A percentile compares a stretch with the other conserved stretches of the same genome.
Evolutionary conservation across 495 filamentous ascomycete species (phyloP).

Genomic region (Daldinia concentrica): DNA sequence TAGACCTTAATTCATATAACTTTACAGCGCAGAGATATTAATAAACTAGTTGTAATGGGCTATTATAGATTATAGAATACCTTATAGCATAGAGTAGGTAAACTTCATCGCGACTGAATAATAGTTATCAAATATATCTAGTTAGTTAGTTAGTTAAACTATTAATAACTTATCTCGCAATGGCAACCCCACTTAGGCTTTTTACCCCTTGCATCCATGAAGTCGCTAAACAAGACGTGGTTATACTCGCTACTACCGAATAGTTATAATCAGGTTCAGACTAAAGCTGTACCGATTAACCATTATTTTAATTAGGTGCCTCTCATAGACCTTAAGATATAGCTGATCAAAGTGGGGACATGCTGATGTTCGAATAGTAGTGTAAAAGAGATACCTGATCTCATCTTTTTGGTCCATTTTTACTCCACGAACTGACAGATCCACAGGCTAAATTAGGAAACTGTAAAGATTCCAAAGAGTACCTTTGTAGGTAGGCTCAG

Average conservation of each 20-base stretch:
- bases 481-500: background rate
- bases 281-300: background rate
- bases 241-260: background rate
- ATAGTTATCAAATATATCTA: background rate
- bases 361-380: background rate
- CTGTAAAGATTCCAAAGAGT: slow-evolving; percentile 19
- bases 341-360: background rate
- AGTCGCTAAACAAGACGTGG: background rate
- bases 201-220: background rate
- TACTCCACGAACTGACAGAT: slow-evolving; percentile 21
- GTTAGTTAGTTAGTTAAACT: too few relatives aligned
- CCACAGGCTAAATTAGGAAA: slow-evolving; percentile 18
- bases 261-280: background rate
- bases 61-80: too few relatives aligned
- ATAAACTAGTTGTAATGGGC: too few relatives aligned
- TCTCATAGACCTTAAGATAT: background rate
- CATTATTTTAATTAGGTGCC: background rate
- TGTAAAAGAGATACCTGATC: background rate
- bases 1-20: background rate
- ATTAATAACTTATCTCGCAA: background rate
- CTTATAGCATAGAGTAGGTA: too few relatives aligned
- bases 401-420: background rate
- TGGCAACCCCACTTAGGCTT: background rate
- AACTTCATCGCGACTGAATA: too few relatives aligned
- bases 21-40: background rate